phyloP scores from a whole-genome alignment of 768 basidiomycete genomes.

The Pleurotus sapidus region DNA sequence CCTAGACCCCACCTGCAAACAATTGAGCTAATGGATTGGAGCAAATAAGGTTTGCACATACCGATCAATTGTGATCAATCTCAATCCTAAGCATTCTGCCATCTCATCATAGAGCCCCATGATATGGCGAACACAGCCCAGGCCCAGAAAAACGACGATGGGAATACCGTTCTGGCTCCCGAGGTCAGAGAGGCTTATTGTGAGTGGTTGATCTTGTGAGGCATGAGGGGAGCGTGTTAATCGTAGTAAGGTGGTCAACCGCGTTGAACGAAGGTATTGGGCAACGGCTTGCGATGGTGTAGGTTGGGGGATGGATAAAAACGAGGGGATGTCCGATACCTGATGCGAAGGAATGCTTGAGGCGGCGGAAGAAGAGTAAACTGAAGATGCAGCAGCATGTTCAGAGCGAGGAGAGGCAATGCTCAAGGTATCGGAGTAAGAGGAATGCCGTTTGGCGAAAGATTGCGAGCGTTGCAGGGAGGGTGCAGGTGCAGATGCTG shows the following conservation, averaged over 20 bases:
- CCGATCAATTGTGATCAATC: conserved; percentile 94
- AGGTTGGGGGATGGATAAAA: conserved; percentile 40
- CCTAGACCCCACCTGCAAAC: conserved; percentile 85
- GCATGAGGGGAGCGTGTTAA: conserved; percentile 81
- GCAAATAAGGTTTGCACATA: conserved; percentile 28
- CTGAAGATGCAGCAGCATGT: conserved; percentile 42
- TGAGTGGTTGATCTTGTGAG: conserved; percentile 68
- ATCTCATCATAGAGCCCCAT: conserved; percentile 97
- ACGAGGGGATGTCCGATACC: conserved; percentile 38
- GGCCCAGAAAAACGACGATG: conserved; percentile 86
- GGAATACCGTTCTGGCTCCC: conserved; percentile 85
- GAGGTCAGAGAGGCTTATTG: conserved; percentile 91
- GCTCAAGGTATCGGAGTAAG: conserved; percentile 55
- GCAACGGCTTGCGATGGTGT: conserved; percentile 71
- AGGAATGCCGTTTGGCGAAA: conserved; percentile 45
- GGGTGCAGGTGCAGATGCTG: conserved; percentile 29
- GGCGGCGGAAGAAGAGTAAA: conserved; percentile 48
- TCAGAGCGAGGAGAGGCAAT: conserved; percentile 56
- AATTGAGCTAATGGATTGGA: conserved; percentile 6
- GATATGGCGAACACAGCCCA: conserved; percentile 93
- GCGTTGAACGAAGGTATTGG: conserved; percentile 82
- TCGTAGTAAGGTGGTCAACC: conserved; percentile 77
- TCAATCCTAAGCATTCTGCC: conserved; percentile 80
- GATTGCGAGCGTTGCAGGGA: conserved; percentile 13
- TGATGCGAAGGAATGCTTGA: conserved; percentile 45